Conservation (phyloP, 2,329 filamentous ascomycete species). For the Monilinia aucupariae region DNA sequence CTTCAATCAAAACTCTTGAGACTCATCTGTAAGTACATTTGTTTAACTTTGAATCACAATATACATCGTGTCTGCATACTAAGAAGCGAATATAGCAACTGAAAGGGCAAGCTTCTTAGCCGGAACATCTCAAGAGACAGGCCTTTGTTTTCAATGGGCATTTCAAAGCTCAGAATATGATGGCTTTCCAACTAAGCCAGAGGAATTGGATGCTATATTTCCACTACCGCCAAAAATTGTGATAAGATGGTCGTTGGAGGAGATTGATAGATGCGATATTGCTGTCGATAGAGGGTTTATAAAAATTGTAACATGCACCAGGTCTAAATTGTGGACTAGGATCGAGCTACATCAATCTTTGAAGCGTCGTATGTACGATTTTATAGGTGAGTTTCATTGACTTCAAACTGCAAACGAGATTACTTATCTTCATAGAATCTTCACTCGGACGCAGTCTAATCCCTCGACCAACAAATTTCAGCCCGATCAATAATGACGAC, state of each 20-base stretch:
- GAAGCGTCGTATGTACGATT: neutral
- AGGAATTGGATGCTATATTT: neutral
- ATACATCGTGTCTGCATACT: neutral
- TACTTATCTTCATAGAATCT: neutral
- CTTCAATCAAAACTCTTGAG: neutral
- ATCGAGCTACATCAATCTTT: neutral
- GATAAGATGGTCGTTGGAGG: neutral
- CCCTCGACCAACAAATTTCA: neutral
- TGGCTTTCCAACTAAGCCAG: neutral
- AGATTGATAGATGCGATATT: neutral
- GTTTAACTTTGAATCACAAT: too few relatives aligned
- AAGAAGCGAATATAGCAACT: neutral
- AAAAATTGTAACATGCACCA: neutral
- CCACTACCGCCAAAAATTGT: slow-evolving; percentile 1
- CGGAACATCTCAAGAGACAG: neutral
- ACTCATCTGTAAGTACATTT: neutral
- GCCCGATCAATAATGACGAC: neutral
- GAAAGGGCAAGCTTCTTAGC: neutral
- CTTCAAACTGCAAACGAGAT: neutral
- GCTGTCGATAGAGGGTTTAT: neutral
- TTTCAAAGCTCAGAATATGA: neutral
- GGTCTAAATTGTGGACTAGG: neutral
- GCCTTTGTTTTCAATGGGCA: neutral
- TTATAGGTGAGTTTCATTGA: neutral
- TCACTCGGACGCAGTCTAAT: neutral